Evolutionary conservation across 2,329 filamentous ascomycete species (phyloP), one percentile per base, ranked within the genome.

Genomic region (Talaromyces amestolkiae): DNA sequence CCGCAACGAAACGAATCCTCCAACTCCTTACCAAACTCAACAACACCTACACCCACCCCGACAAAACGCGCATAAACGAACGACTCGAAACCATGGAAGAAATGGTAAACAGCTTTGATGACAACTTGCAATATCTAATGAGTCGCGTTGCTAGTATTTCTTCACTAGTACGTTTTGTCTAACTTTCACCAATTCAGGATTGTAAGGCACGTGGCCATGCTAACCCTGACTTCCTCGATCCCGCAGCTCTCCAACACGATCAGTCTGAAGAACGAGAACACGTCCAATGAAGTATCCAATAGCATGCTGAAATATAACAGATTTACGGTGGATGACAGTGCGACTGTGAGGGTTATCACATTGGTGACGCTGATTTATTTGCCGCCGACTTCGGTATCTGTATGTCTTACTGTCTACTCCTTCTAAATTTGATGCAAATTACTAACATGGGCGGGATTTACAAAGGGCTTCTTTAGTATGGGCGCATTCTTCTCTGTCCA

Each of bases 381-480:
- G 0, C 78, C 78, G 1, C 70, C 76, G 6, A 78, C 77, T 2
- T 79, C 78, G 63, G 72, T 77, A 2, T 75, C 74, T 7, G 77
- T 79, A 70, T 71, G 74, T 72, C 27, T 37, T 13, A 45, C 37
- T 37, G 27, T 15, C n/a, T 7, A 5, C 49, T 33, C 3, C 17
- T 19, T 19, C 47, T 11, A 10, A 1, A 3, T 33, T 53, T 33
- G 13, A 31, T 53, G 22, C 27, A 33, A 9, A 2, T 1, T 4
- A 53, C 15, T 33, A 7, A 53, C 49, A 33, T 15, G 45, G 22
- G 4, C n/a, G 13, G 24, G 27, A 31, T 31, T 49, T 53, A 31
- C 24, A 31, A 47, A 54, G 49, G 49, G 49, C 8, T 54, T 54
- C 17, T 54, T 54, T 27, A 54, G 49, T 19, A 54, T 54, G 49